Evolutionary conservation across 805 yeast genomes (phyloP).

Genomic region (Maudiozyma barnettii): DNA sequence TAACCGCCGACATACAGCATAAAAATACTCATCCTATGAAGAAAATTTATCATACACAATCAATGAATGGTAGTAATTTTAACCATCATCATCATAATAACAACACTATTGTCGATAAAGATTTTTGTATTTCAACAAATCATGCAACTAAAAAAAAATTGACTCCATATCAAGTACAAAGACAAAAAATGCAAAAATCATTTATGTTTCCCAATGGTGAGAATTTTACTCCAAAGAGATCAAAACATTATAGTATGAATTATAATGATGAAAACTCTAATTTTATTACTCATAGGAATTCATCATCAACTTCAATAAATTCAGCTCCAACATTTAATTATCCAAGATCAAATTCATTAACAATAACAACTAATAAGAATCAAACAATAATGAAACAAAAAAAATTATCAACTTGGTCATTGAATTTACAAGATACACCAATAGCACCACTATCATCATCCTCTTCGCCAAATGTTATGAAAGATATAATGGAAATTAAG

Average conservation of each 20-base stretch:
- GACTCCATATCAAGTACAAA: conserved; percentile 26
- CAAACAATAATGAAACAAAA: not conserved
- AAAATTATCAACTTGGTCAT: not conserved
- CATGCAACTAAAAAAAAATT: conserved; percentile 5
- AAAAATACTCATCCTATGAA: not conserved
- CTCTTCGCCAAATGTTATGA: not conserved
- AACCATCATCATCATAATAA: too few species aligned
- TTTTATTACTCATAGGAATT: not conserved
- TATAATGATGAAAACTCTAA: not conserved
- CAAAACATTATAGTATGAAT: not conserved
- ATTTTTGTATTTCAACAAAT: conserved; percentile 1
- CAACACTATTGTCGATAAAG: too few species aligned
- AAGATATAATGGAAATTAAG: not conserved
- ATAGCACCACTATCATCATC: too few species aligned
- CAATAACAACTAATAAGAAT: too few species aligned
- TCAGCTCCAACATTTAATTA: not conserved
- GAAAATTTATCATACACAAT: not conserved
- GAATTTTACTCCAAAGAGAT: conserved; percentile 23
- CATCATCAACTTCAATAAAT: not conserved
- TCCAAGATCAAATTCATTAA: not conserved
- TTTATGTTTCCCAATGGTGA: conserved; percentile 29
- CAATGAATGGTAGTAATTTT: not conserved
- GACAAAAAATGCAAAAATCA: conserved; percentile 21
- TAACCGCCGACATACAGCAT: not conserved
- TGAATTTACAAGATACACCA: not conserved